phyloP scores from a whole-genome alignment of 495 filamentous ascomycete genomes.

The Darksidea phi region DNA sequence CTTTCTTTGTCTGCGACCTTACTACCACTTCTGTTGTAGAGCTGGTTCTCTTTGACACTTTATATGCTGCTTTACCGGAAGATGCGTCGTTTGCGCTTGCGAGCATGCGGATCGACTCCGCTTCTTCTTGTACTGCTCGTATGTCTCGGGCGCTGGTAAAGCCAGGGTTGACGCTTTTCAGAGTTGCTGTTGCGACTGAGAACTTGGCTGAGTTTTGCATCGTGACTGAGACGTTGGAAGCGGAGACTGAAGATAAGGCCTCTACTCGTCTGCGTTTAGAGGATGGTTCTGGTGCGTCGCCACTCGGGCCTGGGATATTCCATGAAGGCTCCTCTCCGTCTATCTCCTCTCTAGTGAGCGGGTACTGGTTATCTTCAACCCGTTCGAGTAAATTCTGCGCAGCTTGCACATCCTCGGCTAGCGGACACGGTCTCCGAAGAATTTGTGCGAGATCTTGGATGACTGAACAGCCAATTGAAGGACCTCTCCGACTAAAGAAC shows the following conservation, averaged over 20 bases:
- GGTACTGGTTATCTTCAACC: constrained; percentile 63
- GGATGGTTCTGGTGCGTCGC: constrained; percentile 3
- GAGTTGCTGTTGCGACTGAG: constrained; percentile 34
- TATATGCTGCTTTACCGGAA: constrained; percentile 21
- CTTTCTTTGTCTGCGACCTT: constrained; percentile 25
- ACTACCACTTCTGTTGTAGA: constrained; percentile 18
- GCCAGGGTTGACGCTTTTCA: constrained; percentile 23
- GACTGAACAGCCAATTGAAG: constrained; percentile 54
- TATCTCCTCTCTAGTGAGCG: constrained; percentile 56
- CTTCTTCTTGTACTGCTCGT: constrained; percentile 35
- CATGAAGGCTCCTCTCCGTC: constrained; percentile 40
- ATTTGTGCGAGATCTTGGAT: constrained; percentile 64
- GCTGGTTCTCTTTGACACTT: constrained; percentile 18
- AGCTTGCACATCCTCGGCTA: constrained; percentile 50
- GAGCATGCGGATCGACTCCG: constrained; percentile 9
- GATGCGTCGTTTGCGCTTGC: background rate
- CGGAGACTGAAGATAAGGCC: background rate
- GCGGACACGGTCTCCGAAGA: constrained; percentile 57
- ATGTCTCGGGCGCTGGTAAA: constrained; percentile 38
- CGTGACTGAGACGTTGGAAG: constrained; percentile 29
- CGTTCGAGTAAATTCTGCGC: constrained; percentile 47
- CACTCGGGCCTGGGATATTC: constrained; percentile 13
- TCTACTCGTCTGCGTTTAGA: constrained; percentile 30
- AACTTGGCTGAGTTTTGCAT: constrained; percentile 31
- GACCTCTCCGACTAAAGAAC: constrained; percentile 58